phyloP scores from a whole-genome alignment of 2,329 filamentous ascomycete genomes.

The Trichothecium roseum region DNA sequence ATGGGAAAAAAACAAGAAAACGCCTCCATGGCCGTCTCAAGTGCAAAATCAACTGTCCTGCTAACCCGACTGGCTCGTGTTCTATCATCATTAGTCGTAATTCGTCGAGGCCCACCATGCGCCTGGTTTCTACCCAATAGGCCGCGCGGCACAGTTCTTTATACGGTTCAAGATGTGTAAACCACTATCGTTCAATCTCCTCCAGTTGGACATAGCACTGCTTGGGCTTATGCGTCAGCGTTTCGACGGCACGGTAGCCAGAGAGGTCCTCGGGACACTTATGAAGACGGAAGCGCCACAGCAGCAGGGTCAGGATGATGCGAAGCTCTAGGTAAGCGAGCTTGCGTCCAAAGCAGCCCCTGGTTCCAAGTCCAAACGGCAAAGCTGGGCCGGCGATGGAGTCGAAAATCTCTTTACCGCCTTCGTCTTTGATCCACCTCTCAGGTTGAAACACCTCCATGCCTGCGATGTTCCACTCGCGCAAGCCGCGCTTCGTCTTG shows the following conservation, averaged over 20 bases:
- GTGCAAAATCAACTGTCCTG: no score
- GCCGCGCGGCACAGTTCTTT: no score
- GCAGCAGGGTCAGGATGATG: constrained; percentile 14
- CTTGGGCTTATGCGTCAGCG: constrained; percentile 10
- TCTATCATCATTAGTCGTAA: no score
- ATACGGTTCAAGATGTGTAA: no score
- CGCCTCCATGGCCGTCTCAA: no score
- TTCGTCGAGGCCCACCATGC: no score
- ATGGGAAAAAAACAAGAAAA: no score
- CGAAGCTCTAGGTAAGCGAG: constrained; percentile 18
- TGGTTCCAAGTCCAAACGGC: constrained; percentile 21
- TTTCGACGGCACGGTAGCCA: constrained; percentile 8
- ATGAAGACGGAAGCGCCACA: constrained; percentile 16
- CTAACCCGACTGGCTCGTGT: no score
- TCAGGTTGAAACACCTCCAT: constrained; percentile 1
- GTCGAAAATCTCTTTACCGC: constrained; percentile 13
- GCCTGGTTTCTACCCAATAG: no score
- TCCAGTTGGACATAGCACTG: constrained; percentile 8
- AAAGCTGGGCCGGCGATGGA: constrained; percentile 18
- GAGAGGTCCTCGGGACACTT: constrained; percentile 10
- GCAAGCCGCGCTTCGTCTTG: not conserved
- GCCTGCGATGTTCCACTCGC: not conserved
- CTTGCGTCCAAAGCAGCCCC: constrained; percentile 24
- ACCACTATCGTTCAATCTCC: not conserved
- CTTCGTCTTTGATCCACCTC: constrained; percentile 3